Evolutionary conservation across 495 filamentous ascomycete genomes (phyloP).

Genomic region (Aspergillus cavernicola): DNA sequence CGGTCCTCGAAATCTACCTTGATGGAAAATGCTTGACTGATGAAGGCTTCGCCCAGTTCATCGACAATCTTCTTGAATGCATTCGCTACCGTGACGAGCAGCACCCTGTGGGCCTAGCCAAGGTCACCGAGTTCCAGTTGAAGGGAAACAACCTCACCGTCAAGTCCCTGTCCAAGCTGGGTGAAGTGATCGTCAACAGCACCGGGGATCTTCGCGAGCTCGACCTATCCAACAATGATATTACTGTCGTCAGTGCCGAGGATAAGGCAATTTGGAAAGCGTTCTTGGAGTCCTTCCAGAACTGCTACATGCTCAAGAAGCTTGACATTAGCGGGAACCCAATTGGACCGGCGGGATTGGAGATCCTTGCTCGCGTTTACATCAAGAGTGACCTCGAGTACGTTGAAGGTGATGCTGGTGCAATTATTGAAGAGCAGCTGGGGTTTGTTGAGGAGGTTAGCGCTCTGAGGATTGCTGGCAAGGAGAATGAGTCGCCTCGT

Average conservation of each 20-base stretch:
- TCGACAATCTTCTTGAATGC: constrained; percentile 35
- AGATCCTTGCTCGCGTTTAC: constrained; percentile 42
- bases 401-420: constrained; percentile 19
- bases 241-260: constrained; percentile 30
- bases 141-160: constrained; percentile 39
- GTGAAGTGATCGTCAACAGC: constrained; percentile 33
- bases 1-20: constrained; percentile 45
- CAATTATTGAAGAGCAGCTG: constrained; percentile 6
- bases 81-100: constrained; percentile 28
- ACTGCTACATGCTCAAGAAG: constrained; percentile 41
- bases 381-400: constrained; percentile 35
- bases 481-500: constrained; percentile 16
- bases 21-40: constrained; percentile 41
- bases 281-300: constrained; percentile 41
- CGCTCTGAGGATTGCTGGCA: constrained; percentile 8
- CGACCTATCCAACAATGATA: constrained; percentile 45
- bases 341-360: constrained; percentile 38
- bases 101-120: constrained; percentile 27
- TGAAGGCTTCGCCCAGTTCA: constrained; percentile 38
- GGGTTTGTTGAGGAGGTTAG: not conserved
- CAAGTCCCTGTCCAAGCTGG: constrained; percentile 32
- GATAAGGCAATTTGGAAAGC: constrained; percentile 38
- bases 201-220: constrained; percentile 43
- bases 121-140: constrained; percentile 45
- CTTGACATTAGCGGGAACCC: constrained; percentile 44